These are phyloP conservation scores for Trichoderma virens DNA, from an alignment of 495 filamentous ascomycete genomes.

Conservation along the genomic window DNA sequence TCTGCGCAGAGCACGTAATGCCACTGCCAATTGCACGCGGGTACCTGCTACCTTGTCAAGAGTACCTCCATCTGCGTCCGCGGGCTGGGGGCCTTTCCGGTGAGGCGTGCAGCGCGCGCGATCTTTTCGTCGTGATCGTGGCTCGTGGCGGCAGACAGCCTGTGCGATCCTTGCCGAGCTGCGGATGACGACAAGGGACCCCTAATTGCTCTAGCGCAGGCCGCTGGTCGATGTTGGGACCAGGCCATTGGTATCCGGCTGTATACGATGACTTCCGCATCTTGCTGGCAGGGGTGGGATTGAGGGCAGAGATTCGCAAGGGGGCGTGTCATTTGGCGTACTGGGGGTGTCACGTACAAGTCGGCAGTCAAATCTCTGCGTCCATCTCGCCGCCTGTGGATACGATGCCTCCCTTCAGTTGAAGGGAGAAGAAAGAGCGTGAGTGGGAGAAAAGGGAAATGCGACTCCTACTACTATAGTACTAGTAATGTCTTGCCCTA, in stretches of 20 bases:
- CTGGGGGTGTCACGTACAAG: too few species aligned
- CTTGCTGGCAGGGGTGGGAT: too few species aligned
- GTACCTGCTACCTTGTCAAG: background rate
- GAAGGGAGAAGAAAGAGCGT: background rate
- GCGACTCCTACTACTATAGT: too few species aligned
- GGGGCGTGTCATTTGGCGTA: background rate
- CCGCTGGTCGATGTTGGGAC: constrained; percentile 6
- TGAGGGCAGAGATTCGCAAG: too few species aligned
- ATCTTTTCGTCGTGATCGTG: constrained; percentile 3
- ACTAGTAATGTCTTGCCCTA: background rate
- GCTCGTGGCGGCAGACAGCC: background rate
- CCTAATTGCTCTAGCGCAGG: background rate
- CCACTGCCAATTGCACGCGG: background rate
- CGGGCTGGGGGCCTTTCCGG: background rate
- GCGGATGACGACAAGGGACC: constrained; percentile 1
- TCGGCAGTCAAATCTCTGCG: too few species aligned
- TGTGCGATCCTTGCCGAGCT: background rate
- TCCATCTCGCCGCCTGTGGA: background rate
- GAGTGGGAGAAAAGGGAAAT: too few species aligned
- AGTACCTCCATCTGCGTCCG: background rate
- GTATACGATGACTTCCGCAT: background rate
- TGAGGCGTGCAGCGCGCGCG: constrained; percentile 1
- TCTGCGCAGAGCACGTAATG: background rate
- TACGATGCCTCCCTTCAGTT: background rate
- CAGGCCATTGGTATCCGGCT: constrained; percentile 5